Evolutionary conservation across 176 grass and related monocot genomes (phyloP).

Genomic region (Aegilops speltoides): DNA sequence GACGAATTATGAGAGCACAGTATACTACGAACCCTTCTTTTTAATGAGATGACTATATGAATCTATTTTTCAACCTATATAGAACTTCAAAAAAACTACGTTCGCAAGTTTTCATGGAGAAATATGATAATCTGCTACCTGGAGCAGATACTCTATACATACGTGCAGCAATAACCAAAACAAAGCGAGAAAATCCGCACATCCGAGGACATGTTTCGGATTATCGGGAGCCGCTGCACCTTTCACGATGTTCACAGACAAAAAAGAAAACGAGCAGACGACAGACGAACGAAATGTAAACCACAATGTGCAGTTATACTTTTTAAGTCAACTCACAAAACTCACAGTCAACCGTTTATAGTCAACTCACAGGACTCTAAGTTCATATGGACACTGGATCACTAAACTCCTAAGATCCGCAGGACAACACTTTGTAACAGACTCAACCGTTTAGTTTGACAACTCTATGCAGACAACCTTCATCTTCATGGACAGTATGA

Average conservation of each 20-base stretch:
- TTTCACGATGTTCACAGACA: conserved; percentile 5
- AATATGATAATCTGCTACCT: too few species aligned
- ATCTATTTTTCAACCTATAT: too few species aligned
- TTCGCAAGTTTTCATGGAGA: too few species aligned
- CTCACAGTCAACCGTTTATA: neutral
- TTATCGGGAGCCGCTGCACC: neutral
- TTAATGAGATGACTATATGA: too few species aligned
- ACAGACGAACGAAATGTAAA: neutral
- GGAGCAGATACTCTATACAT: too few species aligned
- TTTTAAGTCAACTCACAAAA: too few species aligned
- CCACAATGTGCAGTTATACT: neutral
- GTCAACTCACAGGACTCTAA: neutral
- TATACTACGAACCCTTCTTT: too few species aligned
- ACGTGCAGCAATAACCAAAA: neutral
- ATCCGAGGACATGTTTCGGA: neutral
- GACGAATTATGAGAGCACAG: too few species aligned
- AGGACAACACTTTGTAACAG: conserved; percentile 3
- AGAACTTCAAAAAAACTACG: too few species aligned
- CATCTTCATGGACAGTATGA: neutral
- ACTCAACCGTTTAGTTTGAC: neutral
- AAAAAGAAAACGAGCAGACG: neutral
- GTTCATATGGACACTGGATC: conserved; percentile 26
- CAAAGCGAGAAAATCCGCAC: neutral
- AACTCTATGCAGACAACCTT: neutral
- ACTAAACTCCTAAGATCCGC: conserved; percentile 5